Conservation (phyloP, 2,329 filamentous ascomycete genomes). For the Aspergillus fructus region DNA sequence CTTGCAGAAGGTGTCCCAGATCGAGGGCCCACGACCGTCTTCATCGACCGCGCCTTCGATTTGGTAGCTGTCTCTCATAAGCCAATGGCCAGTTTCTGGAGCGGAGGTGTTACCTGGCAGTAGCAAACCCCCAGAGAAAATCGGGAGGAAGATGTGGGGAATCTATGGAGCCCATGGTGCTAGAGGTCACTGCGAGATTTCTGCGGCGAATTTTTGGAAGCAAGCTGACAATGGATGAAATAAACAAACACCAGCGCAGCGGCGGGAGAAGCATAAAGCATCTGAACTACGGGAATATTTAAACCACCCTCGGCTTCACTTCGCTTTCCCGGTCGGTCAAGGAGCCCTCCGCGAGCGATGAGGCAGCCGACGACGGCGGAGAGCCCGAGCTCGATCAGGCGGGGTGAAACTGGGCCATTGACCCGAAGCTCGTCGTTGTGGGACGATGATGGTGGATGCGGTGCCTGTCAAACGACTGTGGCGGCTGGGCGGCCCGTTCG, state of each 20-base stretch:
- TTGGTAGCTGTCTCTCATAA: slow-evolving; percentile 66
- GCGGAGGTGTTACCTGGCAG: slow-evolving; percentile 58
- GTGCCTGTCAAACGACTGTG: slow-evolving; percentile 9
- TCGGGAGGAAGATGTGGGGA: slow-evolving; percentile 58
- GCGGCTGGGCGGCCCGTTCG: slow-evolving; percentile 19
- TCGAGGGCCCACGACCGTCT: slow-evolving; percentile 77
- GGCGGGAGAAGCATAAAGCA: background rate
- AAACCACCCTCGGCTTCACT: background rate
- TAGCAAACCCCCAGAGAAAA: slow-evolving; percentile 79
- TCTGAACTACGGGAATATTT: slow-evolving; percentile 12
- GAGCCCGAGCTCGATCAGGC: slow-evolving; percentile 7
- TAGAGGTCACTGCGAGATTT: background rate
- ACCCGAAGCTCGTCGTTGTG: background rate
- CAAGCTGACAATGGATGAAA: background rate
- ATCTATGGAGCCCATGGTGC: slow-evolving; percentile 27
- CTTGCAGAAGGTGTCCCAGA: slow-evolving; percentile 88
- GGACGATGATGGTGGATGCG: slow-evolving; percentile 4
- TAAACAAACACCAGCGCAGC: background rate
- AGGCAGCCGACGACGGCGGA: slow-evolving; percentile 6
- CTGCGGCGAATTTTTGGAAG: background rate
- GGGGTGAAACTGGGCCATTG: slow-evolving; percentile 5
- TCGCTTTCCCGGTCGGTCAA: slow-evolving; percentile 11
- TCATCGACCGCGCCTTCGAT: slow-evolving; percentile 74
- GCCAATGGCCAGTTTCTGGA: background rate
- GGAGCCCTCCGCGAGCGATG: slow-evolving; percentile 10